Conservation (phyloP, 257 asterid genomes). For the Nicotiana otophora region DNA sequence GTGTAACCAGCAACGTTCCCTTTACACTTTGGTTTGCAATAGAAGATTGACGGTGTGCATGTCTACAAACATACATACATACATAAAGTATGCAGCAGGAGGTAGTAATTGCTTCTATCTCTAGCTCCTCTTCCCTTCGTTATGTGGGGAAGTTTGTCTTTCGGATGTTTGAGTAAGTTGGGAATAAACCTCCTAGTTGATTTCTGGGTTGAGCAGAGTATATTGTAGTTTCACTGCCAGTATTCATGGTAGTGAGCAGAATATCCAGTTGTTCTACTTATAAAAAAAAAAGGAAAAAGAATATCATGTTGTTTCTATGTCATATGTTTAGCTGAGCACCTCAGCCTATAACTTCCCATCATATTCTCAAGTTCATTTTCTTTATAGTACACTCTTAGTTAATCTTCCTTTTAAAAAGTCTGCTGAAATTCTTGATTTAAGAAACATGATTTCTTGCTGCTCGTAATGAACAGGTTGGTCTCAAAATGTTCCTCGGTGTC, state of each 20-base stretch:
- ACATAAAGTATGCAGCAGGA: not conserved
- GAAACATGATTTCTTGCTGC: not conserved
- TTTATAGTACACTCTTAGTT: not conserved
- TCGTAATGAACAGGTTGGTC: conserved; percentile 56
- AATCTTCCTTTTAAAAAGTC: not conserved
- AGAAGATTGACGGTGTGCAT: not conserved
- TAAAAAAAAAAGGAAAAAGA: too few species aligned
- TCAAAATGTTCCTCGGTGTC: conserved; percentile 88
- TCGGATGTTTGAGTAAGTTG: not conserved
- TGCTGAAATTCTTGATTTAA: not conserved
- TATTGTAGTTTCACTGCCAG: not conserved
- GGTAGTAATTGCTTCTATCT: not conserved
- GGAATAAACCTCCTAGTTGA: not conserved
- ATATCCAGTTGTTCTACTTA: too few species aligned
- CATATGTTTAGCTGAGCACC: not conserved
- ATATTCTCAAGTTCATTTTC: not conserved
- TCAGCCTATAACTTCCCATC: not conserved
- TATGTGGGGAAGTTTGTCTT: not conserved
- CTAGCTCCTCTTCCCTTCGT: not conserved
- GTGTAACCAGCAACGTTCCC: not conserved
- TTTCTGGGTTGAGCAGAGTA: not conserved
- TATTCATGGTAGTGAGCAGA: not conserved
- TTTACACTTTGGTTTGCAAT: not conserved
- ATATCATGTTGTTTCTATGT: not conserved
- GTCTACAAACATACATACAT: not conserved